Base-by-base conservation (phyloP, 2,329 filamentous ascomycete species). In the Xylariaceae sp. region DNA sequence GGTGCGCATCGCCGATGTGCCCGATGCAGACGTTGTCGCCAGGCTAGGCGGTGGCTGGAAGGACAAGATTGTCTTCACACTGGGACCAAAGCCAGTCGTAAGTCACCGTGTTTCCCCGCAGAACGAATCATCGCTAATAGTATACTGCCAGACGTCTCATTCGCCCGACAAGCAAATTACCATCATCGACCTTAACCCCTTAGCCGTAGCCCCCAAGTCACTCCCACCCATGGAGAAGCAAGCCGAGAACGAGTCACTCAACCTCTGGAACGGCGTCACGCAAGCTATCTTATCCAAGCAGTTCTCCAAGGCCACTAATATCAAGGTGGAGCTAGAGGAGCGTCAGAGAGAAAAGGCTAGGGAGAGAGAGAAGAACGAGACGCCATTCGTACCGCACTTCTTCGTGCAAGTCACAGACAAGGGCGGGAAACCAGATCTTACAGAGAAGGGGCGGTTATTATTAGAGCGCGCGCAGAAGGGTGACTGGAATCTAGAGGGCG, bases 291-390 rank as follows among this genome's bases (percentile, higher is more conserved):
- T 81, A 18, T 74, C 83, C 53, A 95, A 91, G 70, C 89, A 95
- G 66, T 99, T 84, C 69, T 80, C 80, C 39, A 83, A 87, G 56
- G 94, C 94, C 7, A 99, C 94, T 18, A 82, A 80, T 17, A 74
- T 94, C 54, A 99, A 99, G 74, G 83, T 90, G 52, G 90, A 95
- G 62, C 81, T 99, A 11, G 94, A 99, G 69, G 94, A 99, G 68
- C 77, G 78, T 39, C 94, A 99, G 72, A 80, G 94, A 31, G 81
- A 88, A 62, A 92, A 89, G 71, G 91, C 89, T 1, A 83, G 89
- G 19, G 83, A 92, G 65, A 79, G 94, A 39, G 87, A 92, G 65
- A 77, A 78, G 40, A 78, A 78, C 12, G 81, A 83, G 11, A 78
- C 81, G 51, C 79, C 82, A 32, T 99, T 89, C 84, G 76, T 85